These are phyloP conservation scores for Sporothrix brunneoviolacea DNA, from an alignment of 2,329 filamentous ascomycete genomes.

Conservation along the genomic window DNA sequence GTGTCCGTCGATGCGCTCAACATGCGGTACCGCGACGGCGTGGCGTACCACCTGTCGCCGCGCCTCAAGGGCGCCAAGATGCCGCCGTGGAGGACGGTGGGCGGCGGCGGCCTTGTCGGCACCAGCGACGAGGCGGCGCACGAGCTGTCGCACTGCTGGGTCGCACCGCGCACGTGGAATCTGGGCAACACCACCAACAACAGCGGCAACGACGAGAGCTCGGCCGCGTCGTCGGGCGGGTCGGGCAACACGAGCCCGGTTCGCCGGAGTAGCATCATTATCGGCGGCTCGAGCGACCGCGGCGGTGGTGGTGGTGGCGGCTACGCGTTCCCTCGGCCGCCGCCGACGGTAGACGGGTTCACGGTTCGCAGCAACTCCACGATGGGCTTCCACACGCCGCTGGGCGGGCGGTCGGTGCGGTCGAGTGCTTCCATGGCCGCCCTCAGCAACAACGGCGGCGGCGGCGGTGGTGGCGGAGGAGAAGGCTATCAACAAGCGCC, in stretches of 20 bases:
- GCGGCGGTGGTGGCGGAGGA: not conserved
- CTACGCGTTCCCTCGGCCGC: conserved; percentile 22
- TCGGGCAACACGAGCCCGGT: conserved; percentile 22
- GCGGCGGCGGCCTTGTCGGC: conserved; percentile 26
- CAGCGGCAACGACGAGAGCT: conserved; percentile 24
- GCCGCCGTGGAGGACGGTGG: conserved; percentile 47
- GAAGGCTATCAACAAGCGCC: not conserved
- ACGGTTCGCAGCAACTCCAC: conserved; percentile 18
- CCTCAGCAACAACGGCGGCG: conserved; percentile 3
- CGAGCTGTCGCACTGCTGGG: conserved; percentile 49
- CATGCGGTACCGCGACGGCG: conserved; percentile 44
- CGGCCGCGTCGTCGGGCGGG: conserved; percentile 19
- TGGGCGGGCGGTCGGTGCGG: conserved; percentile 21
- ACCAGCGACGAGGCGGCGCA: conserved; percentile 35
- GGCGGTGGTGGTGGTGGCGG: not conserved
- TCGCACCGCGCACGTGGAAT: conserved; percentile 36
- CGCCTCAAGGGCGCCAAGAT: conserved; percentile 43
- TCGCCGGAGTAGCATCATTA: not conserved
- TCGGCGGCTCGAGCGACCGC: conserved; percentile 18
- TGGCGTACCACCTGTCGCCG: conserved; percentile 51
- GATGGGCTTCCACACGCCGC: conserved; percentile 17
- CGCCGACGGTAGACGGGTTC: conserved; percentile 18
- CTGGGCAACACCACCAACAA: conserved; percentile 16
- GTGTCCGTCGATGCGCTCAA: conserved; percentile 51
- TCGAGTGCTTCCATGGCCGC: conserved; percentile 20